phyloP scores from a whole-genome alignment of 192 early-diverging fungal species.

The Chytriomyces sp. region DNA sequence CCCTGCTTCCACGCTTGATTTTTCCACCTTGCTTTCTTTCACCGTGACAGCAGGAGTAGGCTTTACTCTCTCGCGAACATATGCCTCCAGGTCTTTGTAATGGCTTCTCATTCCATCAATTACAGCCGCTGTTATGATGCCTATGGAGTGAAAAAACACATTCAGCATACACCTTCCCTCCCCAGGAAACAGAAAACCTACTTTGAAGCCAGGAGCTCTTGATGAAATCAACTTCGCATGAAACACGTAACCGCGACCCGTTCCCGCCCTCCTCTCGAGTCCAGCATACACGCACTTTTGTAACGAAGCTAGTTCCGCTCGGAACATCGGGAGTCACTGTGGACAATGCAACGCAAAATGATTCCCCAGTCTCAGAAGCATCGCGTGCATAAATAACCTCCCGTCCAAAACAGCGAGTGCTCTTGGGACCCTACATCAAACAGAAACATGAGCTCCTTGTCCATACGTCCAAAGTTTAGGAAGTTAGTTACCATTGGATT shows the following conservation, averaged over 20 bases:
- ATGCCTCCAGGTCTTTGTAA: conserved; percentile 36
- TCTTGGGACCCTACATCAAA: conserved; percentile 27
- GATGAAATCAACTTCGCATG: conserved; percentile 43
- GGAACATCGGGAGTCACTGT: conserved; percentile 51
- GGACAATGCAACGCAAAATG: conserved; percentile 38
- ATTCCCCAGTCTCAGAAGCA: background rate
- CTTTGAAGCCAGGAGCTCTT: conserved; percentile 52
- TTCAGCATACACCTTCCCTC: background rate
- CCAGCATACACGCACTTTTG: conserved; percentile 36
- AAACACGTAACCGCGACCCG: conserved; percentile 22
- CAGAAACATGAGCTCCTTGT: background rate
- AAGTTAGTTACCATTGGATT: conserved; percentile 24
- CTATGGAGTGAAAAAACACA: background rate
- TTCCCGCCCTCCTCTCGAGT: background rate
- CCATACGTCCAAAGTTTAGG: background rate
- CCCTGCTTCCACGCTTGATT: background rate
- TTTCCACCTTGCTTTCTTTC: background rate
- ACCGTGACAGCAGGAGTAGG: background rate
- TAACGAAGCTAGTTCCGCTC: conserved; percentile 43
- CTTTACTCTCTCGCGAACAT: conserved; percentile 4
- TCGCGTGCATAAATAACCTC: conserved; percentile 28
- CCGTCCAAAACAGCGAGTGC: conserved; percentile 25
- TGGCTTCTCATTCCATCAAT: conserved; percentile 45
- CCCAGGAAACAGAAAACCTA: conserved; percentile 2
- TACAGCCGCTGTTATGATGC: conserved; percentile 39